Base-by-base conservation (phyloP, 345 rosid species). In the Populus ilicifolia region DNA sequence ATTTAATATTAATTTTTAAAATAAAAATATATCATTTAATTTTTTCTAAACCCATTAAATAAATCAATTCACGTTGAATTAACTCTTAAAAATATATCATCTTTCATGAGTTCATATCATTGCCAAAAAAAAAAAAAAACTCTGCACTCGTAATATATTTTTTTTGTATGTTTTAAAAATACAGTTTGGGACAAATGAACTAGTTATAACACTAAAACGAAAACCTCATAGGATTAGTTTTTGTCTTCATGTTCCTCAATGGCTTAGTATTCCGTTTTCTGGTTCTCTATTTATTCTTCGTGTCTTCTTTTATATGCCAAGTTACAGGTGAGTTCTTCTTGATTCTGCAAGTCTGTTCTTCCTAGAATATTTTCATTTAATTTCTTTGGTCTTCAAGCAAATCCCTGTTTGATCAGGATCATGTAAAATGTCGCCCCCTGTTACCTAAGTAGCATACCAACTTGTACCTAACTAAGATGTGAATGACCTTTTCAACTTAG, bases 211-310 rank as follows among this genome's bases (percentile, higher is more conserved):
- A 50, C 70, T 43, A 25, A 25, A 12, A 68, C 74, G 30, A 39
- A 17, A 27, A 1, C 1, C 8, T 48, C 59, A 63, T 6, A 75
- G 44, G 13, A 44, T 71, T 33, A 62, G 61, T n/a, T 59, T 75
- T 65, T 80, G 74, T 74, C 76, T 71, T 35, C 64, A 59, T 62
- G 23, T 44, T 77, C 83, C 80, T 81, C 85, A 72, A 91, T 94
- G 98, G 97, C 87, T 84, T 78, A 84, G 59, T 75, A 70, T 86
- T 75, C 76, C 84, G 46, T 79, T 75, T 81, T 33, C 77, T 87
- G 71, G 59, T 81, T 75, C 68, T 88, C 67, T 81, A 30, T 78
- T 72, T 85, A 10, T 79, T 86, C 81, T 67, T 82, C 50, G 38
- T 77, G 13, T 69, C 81, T 70, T 54, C 81, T 69, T 10, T 68